Percentiles rank a stretch among this genome's conserved stretches.
Conservation (phyloP, 805 yeast genomes). For the Metschnikowia picachoensis region DNA sequence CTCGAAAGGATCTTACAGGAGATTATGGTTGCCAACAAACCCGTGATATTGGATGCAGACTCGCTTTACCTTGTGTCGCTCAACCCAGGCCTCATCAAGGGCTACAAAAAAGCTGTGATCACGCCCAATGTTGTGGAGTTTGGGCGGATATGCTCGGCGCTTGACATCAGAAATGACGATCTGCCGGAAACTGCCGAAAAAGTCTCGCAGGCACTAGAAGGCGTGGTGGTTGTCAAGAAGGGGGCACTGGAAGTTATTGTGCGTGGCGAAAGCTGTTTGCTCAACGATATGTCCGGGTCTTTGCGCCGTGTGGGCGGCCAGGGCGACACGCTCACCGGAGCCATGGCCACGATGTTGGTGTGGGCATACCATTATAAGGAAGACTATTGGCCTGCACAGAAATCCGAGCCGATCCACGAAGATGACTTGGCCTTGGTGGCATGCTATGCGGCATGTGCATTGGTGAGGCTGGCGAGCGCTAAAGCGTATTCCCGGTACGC, state of each 20-base stretch:
- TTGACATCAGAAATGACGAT: slow-evolving; percentile 31
- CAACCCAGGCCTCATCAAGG: slow-evolving; percentile 51
- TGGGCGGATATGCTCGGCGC: slow-evolving; percentile 55
- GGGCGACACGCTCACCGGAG: slow-evolving; percentile 89
- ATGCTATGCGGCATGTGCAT: slow-evolving; percentile 65
- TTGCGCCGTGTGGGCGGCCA: slow-evolving; percentile 90
- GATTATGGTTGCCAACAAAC: slow-evolving; percentile 53
- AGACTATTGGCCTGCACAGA: slow-evolving; percentile 49
- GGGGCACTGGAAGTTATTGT: slow-evolving; percentile 67
- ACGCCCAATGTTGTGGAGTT: slow-evolving; percentile 93
- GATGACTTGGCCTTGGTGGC: slow-evolving; percentile 45
- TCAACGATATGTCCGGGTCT: slow-evolving; percentile 56
- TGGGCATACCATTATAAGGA: slow-evolving; percentile 70
- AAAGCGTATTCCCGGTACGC: slow-evolving; percentile 64
- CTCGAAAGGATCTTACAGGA: slow-evolving; percentile 55
- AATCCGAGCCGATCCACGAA: slow-evolving; percentile 26
- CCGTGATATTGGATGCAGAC: slow-evolving; percentile 89
- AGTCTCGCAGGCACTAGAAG: slow-evolving; percentile 50
- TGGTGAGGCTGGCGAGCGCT: slow-evolving; percentile 62
- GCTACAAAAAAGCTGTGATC: slow-evolving; percentile 58
- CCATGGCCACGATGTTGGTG: slow-evolving; percentile 74
- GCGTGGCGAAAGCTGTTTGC: slow-evolving; percentile 38
- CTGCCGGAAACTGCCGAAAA: slow-evolving; percentile 30
- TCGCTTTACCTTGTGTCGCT: slow-evolving; percentile 65
- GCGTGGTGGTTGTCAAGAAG: slow-evolving; percentile 66